These are phyloP conservation scores for Ochetophila trinervis DNA, from an alignment of 306 rosid species.

Conservation along the genomic window DNA sequence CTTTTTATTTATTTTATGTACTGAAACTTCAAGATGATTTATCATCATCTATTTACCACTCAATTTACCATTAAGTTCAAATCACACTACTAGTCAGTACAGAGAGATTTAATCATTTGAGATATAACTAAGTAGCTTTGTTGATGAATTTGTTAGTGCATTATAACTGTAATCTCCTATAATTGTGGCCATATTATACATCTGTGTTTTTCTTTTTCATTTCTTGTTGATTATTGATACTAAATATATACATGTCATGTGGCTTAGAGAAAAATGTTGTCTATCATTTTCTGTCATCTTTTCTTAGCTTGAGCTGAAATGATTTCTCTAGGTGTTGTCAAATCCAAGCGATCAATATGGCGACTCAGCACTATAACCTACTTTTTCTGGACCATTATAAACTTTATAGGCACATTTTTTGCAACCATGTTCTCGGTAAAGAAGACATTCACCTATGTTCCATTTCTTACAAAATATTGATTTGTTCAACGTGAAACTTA, in stretches of 20 bases:
- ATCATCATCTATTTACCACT: no score
- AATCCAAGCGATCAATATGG: constrained; percentile 81
- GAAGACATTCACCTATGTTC: constrained; percentile 1
- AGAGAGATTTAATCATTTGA: no score
- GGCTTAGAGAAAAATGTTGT: neutral
- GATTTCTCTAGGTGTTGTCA: constrained; percentile 63
- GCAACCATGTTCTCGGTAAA: constrained; percentile 88
- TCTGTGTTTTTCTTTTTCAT: neutral
- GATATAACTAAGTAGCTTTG: no score
- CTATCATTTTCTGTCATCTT: neutral
- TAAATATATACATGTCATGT: neutral
- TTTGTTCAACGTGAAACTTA: constrained; percentile 3
- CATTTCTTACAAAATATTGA: neutral
- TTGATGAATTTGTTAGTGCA: no score
- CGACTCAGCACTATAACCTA: constrained; percentile 73
- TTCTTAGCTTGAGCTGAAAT: neutral
- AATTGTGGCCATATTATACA: no score
- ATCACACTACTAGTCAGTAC: no score
- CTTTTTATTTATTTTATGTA: no score
- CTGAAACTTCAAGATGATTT: no score
- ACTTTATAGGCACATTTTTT: constrained; percentile 71
- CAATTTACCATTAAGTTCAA: no score
- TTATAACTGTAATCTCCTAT: no score
- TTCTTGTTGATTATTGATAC: no score
- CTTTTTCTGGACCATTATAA: constrained; percentile 80